Evolutionary conservation across 2,329 filamentous ascomycete genomes (phyloP).

Genomic region (Juglanconis oblonga): DNA sequence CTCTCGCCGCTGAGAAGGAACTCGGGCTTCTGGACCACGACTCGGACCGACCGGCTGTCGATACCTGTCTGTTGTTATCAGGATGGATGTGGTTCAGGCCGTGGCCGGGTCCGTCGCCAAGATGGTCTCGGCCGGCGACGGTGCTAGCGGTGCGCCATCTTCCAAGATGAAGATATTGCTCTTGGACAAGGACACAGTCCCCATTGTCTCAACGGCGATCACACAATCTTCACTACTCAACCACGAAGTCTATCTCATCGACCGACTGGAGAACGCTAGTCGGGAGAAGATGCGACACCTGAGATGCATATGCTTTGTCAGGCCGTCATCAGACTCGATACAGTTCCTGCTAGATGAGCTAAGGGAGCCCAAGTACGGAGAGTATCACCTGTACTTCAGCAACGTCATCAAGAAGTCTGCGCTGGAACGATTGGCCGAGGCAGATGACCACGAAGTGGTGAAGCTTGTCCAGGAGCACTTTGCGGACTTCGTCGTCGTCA

Average conservation of each 20-base stretch:
- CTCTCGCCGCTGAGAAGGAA: not conserved
- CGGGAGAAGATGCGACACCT: conserved; percentile 98
- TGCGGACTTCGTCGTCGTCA: conserved; percentile 91
- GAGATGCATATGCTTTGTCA: conserved; percentile 86
- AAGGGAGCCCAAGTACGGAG: conserved; percentile 92
- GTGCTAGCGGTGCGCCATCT: conserved; percentile 60
- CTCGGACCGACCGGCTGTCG: not conserved
- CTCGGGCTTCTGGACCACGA: not conserved
- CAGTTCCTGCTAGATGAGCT: conserved; percentile 94
- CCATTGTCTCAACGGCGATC: conserved; percentile 90
- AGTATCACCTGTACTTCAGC: conserved; percentile 96
- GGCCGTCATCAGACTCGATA: conserved; percentile 88
- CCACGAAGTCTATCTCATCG: conserved; percentile 96
- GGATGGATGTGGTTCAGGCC: conserved; percentile 91
- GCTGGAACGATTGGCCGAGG: conserved; percentile 88
- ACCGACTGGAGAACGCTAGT: conserved; percentile 84
- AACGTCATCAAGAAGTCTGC: conserved; percentile 97
- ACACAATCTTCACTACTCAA: conserved; percentile 93
- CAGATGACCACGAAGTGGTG: conserved; percentile 96
- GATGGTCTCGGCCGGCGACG: conserved; percentile 86
- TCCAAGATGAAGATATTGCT: conserved; percentile 98
- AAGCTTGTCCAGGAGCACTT: conserved; percentile 94
- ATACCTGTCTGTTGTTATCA: conserved; percentile 22
- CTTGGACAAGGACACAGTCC: conserved; percentile 88
- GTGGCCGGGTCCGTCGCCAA: conserved; percentile 94